A percentile compares a stretch with the other conserved stretches of the same genome.
Evolutionary conservation across 2,329 filamentous ascomycete genomes (phyloP).

Genomic region (Elsinoe necatrix): DNA sequence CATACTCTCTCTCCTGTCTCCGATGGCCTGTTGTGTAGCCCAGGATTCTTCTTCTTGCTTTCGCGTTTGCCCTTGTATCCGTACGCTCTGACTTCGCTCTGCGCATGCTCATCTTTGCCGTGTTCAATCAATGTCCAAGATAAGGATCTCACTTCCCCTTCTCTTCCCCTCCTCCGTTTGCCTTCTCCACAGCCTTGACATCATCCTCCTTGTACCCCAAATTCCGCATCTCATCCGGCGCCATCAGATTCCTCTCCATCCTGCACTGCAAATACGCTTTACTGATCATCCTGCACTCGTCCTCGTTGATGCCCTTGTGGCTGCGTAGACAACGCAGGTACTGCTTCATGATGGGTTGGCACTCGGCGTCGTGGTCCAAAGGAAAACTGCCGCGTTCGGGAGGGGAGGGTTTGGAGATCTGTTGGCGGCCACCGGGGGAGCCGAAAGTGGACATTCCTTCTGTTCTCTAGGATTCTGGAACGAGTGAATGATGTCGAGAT

Average conservation of each 20-base stretch:
- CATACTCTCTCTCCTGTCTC: neutral
- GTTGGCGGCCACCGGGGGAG: conserved; percentile 57
- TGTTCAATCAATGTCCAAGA: no score
- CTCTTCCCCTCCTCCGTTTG: no score
- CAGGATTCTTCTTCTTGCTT: no score
- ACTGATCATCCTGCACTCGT: conserved; percentile 73
- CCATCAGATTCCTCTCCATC: conserved; percentile 98
- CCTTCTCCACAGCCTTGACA: neutral
- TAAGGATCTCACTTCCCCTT: conserved; percentile 1
- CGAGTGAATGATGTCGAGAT: no score
- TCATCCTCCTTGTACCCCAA: conserved; percentile 62
- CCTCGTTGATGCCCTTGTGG: conserved; percentile 73
- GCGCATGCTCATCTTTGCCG: neutral
- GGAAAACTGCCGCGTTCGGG: conserved; percentile 91
- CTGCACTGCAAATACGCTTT: conserved; percentile 85
- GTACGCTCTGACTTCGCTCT: neutral
- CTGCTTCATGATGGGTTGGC: conserved; percentile 74
- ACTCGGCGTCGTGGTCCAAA: conserved; percentile 95
- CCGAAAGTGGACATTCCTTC: conserved; percentile 55
- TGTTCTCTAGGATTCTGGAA: no score
- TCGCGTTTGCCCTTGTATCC: no score
- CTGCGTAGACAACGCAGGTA: conserved; percentile 85
- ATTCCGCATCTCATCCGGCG: conserved; percentile 89
- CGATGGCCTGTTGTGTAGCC: neutral
- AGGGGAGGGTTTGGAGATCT: conserved; percentile 59